These are phyloP conservation scores for Nematodospora anomalae DNA, from an alignment of 1,139 yeast genomes.

Conservation along the genomic window DNA sequence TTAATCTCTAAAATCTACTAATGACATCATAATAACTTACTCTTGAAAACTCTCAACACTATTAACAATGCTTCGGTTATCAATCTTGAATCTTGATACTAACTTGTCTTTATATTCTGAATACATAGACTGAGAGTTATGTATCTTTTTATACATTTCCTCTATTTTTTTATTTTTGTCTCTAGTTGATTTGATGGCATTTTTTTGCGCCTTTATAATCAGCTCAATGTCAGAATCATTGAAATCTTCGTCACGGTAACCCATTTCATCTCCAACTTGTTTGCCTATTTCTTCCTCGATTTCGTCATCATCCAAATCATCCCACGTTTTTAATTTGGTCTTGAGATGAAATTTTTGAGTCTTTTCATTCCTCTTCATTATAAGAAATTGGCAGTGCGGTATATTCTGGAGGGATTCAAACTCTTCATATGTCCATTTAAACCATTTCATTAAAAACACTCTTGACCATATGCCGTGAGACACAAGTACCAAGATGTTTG, in stretches of 20 bases:
- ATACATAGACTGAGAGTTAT: conserved; percentile 13
- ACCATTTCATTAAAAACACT: conserved; percentile 91
- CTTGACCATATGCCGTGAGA: conserved; percentile 95
- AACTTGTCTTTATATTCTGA: conserved; percentile 17
- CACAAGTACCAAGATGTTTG: conserved; percentile 74
- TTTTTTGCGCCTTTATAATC: conserved; percentile 46
- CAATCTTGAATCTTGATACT: conserved; percentile 23
- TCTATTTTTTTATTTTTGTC: conserved; percentile 39
- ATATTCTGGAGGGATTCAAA: conserved; percentile 80
- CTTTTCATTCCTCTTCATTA: conserved; percentile 61
- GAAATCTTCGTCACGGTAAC: conserved; percentile 23
- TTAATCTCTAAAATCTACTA: too few species aligned
- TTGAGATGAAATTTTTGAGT: conserved; percentile 49
- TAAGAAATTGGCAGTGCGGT: conserved; percentile 78
- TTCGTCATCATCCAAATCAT: conserved; percentile 48
- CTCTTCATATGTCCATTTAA: conserved; percentile 85
- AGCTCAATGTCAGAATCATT: conserved; percentile 44
- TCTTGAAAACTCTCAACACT: conserved; percentile 22
- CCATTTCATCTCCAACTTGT: conserved; percentile 21
- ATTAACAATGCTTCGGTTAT: conserved; percentile 32
- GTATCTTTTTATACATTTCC: conserved; percentile 30
- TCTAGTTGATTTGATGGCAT: conserved; percentile 40
- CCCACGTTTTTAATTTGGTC: conserved; percentile 62
- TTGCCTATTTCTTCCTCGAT: conserved; percentile 36
- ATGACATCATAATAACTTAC: too few species aligned